Evolutionary conservation across 2,329 filamentous ascomycete species (phyloP).

Genomic region (Aspergillus fumigatiaffinis): DNA sequence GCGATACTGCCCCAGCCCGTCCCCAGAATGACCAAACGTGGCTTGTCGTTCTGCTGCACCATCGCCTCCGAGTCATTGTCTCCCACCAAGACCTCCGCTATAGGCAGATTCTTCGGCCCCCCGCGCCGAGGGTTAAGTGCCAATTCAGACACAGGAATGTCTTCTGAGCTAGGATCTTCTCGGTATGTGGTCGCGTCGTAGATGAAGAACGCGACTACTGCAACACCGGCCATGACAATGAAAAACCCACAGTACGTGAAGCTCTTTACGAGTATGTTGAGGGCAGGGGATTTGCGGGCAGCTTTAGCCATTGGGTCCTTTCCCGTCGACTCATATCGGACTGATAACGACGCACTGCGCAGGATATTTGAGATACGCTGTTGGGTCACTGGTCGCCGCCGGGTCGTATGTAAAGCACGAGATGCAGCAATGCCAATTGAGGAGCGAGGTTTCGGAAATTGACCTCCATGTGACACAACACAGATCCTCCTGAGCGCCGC

Average conservation of each 20-base stretch:
- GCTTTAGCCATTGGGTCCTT: constrained; percentile 18
- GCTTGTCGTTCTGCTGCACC: constrained; percentile 74
- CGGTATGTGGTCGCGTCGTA: constrained; percentile 93
- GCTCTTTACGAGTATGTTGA: constrained; percentile 61
- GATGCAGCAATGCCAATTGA: constrained; percentile 10
- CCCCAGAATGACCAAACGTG: constrained; percentile 84
- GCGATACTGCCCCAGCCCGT: constrained; percentile 95
- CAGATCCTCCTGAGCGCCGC: constrained; percentile 25
- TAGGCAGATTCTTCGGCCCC: constrained; percentile 91
- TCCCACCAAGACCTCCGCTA: constrained; percentile 81
- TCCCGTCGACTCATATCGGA: constrained; percentile 32
- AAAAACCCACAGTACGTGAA: constrained; percentile 73
- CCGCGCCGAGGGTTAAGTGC: constrained; percentile 77
- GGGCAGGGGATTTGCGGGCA: constrained; percentile 27
- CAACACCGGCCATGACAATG: constrained; percentile 63
- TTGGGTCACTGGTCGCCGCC: constrained; percentile 19
- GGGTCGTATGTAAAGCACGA: constrained; percentile 20
- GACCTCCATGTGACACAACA: constrained; percentile 17
- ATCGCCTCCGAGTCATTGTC: constrained; percentile 76
- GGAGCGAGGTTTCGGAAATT: constrained; percentile 11
- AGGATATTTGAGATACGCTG: constrained; percentile 19
- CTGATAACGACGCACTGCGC: constrained; percentile 18
- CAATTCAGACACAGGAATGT: constrained; percentile 78
- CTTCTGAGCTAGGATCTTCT: constrained; percentile 61
- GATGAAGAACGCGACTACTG: constrained; percentile 80